Evolutionary conservation across 768 basidiomycete genomes (phyloP).

Genomic region (Coprinellus aureogranulatus): DNA sequence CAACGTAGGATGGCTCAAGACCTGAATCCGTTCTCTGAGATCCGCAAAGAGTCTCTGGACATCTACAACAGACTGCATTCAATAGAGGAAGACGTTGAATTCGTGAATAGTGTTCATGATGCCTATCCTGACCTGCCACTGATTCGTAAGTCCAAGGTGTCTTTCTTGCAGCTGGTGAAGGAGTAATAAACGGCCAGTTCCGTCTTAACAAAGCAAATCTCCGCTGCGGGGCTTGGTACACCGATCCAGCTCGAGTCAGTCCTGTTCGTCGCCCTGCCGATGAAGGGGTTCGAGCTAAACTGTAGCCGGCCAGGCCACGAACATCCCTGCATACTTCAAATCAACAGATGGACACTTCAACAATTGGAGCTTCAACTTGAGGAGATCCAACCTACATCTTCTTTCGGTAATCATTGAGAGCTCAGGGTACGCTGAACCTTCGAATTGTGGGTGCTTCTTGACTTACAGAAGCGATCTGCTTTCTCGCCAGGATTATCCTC

Average conservation of each 20-base stretch:
- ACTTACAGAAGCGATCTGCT: too few relatives aligned
- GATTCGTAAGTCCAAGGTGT: constrained; percentile 38
- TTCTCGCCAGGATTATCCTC: constrained; percentile 72
- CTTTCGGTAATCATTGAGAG: constrained; percentile 52
- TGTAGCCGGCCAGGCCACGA: constrained; percentile 24
- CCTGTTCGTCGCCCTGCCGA: constrained; percentile 1
- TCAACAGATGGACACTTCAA: constrained; percentile 86
- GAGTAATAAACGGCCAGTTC: neutral
- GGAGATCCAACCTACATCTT: constrained; percentile 81
- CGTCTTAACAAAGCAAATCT: constrained; percentile 73
- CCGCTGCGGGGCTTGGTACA: constrained; percentile 94
- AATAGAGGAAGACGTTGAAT: constrained; percentile 71
- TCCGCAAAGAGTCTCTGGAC: constrained; percentile 70
- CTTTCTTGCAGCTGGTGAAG: neutral
- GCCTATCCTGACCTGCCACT: constrained; percentile 47
- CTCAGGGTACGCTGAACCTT: constrained; percentile 63
- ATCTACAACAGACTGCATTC: constrained; percentile 88
- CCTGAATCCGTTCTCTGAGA: constrained; percentile 34
- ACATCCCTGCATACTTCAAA: constrained; percentile 77
- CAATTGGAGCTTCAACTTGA: constrained; percentile 82
- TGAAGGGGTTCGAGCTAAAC: neutral
- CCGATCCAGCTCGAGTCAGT: constrained; percentile 62
- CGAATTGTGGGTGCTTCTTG: too few relatives aligned
- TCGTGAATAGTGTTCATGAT: constrained; percentile 57
- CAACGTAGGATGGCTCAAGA: neutral